These are phyloP conservation scores for Lecanoromycetidae sp. DNA, from an alignment of 2,329 filamentous ascomycete species.

Conservation along the genomic window DNA sequence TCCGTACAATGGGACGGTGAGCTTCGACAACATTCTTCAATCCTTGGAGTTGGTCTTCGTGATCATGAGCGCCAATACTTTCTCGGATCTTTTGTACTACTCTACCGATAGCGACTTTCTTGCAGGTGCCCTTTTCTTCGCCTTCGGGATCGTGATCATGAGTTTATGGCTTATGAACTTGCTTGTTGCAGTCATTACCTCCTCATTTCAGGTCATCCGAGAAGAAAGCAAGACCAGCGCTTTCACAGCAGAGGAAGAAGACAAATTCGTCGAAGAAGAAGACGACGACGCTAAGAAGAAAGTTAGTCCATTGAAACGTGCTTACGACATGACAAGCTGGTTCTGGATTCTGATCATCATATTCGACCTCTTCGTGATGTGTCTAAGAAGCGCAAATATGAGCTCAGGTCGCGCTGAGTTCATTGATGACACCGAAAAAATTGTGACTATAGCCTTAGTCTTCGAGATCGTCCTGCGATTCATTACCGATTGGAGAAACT, in stretches of 20 bases:
- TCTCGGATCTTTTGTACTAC: constrained; percentile 87
- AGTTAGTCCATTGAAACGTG: constrained; percentile 48
- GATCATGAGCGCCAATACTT: constrained; percentile 97
- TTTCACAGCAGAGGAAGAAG: constrained; percentile 55
- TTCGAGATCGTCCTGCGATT: constrained; percentile 75
- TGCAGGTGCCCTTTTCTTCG: constrained; percentile 65
- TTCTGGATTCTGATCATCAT: constrained; percentile 74
- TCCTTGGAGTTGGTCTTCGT: constrained; percentile 93
- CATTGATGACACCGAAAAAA: constrained; percentile 60
- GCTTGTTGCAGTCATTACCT: constrained; percentile 90
- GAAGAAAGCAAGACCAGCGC: constrained; percentile 93
- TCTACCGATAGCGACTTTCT: constrained; percentile 87
- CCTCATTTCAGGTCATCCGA: constrained; percentile 93
- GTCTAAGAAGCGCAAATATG: constrained; percentile 67
- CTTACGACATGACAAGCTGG: constrained; percentile 62
- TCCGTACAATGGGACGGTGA: constrained; percentile 74
- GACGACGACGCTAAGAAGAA: constrained; percentile 23
- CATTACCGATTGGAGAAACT: constrained; percentile 64
- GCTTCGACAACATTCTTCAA: constrained; percentile 88
- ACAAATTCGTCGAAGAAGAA: constrained; percentile 16
- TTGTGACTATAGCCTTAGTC: constrained; percentile 66
- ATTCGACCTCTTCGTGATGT: constrained; percentile 68
- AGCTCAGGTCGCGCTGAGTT: constrained; percentile 45
- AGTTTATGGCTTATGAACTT: constrained; percentile 95
- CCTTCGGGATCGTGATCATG: constrained; percentile 69